A percentile compares a stretch with the other conserved stretches of the same genome.
phyloP scores from a whole-genome alignment of 2,329 filamentous ascomycete genomes.

The Herpotrichia juniperi region DNA sequence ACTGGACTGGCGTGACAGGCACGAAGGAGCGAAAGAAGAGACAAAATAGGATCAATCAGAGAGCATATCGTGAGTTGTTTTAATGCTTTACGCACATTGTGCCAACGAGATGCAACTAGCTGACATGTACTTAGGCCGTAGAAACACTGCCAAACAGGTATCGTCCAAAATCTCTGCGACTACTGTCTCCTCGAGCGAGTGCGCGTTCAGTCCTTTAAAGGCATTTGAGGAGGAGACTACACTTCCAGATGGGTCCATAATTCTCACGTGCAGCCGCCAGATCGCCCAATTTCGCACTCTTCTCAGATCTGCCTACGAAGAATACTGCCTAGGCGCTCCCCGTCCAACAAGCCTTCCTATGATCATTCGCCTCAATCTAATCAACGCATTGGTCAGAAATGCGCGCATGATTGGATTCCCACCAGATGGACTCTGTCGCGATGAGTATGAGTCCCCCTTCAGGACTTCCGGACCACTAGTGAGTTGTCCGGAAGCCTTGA shows the following conservation, averaged over 20 bases:
- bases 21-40: not conserved
- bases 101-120: no score
- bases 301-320: not conserved
- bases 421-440: not conserved
- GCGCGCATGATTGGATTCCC: not conserved
- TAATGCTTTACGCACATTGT: no score
- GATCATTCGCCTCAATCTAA: not conserved
- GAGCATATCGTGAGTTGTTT: not conserved
- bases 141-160: not conserved
- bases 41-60: not conserved
- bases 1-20: not conserved
- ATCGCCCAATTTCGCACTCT: not conserved
- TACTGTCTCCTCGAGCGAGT: not conserved
- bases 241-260: not conserved
- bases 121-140: not conserved
- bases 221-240: no score
- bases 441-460: not conserved
- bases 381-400: not conserved
- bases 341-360: not conserved
- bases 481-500: not conserved
- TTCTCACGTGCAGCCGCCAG: not conserved
- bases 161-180: not conserved
- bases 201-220: no score
- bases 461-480: not conserved
- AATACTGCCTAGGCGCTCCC: not conserved